phyloP scores from a whole-genome alignment of 1,139 yeast species.

The Geotrichum reessii region DNA sequence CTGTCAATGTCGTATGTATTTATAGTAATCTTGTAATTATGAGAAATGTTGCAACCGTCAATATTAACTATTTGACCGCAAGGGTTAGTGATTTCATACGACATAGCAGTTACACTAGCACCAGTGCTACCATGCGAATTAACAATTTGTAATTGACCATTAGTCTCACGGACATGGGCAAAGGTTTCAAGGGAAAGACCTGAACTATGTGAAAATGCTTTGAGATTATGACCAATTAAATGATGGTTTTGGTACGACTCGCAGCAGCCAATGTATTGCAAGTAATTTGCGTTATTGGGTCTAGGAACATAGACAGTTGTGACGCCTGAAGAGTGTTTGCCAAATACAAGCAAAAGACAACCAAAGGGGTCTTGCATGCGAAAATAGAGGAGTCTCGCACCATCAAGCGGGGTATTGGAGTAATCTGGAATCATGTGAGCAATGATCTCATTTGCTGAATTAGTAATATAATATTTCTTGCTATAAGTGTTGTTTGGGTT shows the following conservation, averaged over 20 bases:
- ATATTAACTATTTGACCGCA: not conserved
- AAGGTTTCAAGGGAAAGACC: not conserved
- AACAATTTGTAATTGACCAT: not conserved
- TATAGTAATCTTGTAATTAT: too few relatives aligned
- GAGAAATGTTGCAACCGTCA: not conserved
- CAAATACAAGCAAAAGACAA: not conserved
- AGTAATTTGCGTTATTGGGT: not conserved
- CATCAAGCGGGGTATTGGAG: not conserved
- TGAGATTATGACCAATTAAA: too few relatives aligned
- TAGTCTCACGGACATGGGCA: not conserved
- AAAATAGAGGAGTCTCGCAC: not conserved
- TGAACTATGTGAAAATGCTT: not conserved
- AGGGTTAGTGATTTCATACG: not conserved
- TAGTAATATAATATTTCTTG: too few relatives aligned
- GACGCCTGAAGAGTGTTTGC: not conserved
- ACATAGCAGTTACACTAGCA: not conserved
- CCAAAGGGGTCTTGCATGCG: not conserved
- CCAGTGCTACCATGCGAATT: not conserved
- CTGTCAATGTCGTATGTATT: not conserved
- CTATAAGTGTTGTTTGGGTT: not conserved
- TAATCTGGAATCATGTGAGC: not conserved
- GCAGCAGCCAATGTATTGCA: not conserved
- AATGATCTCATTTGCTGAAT: not conserved
- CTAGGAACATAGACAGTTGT: not conserved
- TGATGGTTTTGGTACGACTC: not conserved